These are phyloP conservation scores for Vigna radiata DNA, from an alignment of 306 rosid species.

Conservation along the genomic window DNA sequence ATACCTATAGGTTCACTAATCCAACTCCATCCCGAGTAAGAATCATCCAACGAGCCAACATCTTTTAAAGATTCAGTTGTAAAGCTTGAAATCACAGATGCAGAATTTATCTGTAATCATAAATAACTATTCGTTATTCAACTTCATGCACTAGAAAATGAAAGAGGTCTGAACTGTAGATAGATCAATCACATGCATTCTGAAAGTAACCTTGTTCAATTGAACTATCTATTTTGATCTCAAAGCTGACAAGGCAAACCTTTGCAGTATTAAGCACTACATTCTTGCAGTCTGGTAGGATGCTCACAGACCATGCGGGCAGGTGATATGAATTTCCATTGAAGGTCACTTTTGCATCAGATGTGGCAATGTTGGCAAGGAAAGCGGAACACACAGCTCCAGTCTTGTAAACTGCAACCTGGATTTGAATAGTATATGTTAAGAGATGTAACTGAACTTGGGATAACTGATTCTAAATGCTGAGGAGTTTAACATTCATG, in stretches of 20 bases:
- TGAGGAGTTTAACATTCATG: neutral
- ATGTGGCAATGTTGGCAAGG: constrained; percentile 73
- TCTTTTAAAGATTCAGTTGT: constrained; percentile 57
- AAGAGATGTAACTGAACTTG: constrained; percentile 6
- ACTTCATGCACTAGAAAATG: constrained; percentile 28
- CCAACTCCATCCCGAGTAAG: constrained; percentile 80
- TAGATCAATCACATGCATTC: constrained; percentile 6
- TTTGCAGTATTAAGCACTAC: constrained; percentile 91
- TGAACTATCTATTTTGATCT: constrained; percentile 9
- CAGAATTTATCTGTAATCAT: constrained; percentile 72
- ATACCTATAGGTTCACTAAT: constrained; percentile 86
- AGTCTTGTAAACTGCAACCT: constrained; percentile 83
- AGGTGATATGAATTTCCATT: constrained; percentile 76
- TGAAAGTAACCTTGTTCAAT: neutral
- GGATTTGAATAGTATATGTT: constrained; percentile 40
- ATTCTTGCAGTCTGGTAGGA: constrained; percentile 94
- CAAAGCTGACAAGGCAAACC: constrained; percentile 57
- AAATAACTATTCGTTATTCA: constrained; percentile 29
- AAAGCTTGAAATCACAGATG: constrained; percentile 65
- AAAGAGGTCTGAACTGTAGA: neutral
- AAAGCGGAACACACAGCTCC: constrained; percentile 78
- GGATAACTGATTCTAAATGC: neutral
- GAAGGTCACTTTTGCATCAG: constrained; percentile 77
- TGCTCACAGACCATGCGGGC: constrained; percentile 99
- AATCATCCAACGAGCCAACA: constrained; percentile 57